These are phyloP conservation scores for Piedraia hortae DNA, from an alignment of 2,329 filamentous ascomycete genomes.

Conservation along the genomic window DNA sequence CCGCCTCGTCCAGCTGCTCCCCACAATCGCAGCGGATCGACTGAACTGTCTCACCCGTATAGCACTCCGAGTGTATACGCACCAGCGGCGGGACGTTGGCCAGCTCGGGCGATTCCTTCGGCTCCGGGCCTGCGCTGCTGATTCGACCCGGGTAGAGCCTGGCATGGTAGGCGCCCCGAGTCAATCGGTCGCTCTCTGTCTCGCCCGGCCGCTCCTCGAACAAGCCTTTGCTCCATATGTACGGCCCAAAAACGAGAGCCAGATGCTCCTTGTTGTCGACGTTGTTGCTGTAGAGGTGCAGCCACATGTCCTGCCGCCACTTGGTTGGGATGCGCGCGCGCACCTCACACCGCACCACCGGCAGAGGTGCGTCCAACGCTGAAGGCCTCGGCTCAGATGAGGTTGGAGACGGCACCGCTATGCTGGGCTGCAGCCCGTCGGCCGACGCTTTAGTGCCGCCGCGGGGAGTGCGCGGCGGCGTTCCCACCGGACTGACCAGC, in stretches of 20 bases:
- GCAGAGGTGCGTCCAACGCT: constrained; percentile 45
- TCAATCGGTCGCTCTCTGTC: constrained; percentile 76
- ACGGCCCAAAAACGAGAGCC: constrained; percentile 80
- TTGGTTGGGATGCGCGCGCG: constrained; percentile 86
- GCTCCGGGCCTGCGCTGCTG: constrained; percentile 24
- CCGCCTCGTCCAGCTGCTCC: constrained; percentile 90
- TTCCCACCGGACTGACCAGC: constrained; percentile 21
- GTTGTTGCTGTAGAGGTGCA: constrained; percentile 82
- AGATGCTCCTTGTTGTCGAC: constrained; percentile 88
- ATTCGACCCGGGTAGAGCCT: constrained; percentile 64
- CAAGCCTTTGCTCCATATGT: constrained; percentile 45
- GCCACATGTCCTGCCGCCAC: constrained; percentile 78
- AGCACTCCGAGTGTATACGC: constrained; percentile 91
- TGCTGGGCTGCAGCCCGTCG: constrained; percentile 18
- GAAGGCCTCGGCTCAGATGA: constrained; percentile 26
- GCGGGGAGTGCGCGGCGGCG: constrained; percentile 11
- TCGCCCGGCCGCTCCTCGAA: constrained; percentile 48
- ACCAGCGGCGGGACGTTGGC: constrained; percentile 37
- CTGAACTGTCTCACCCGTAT: constrained; percentile 96
- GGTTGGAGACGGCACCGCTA: constrained; percentile 7
- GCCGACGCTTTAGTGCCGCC: constrained; percentile 8
- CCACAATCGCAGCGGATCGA: constrained; percentile 93
- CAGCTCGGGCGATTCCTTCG: constrained; percentile 5
- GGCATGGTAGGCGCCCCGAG: constrained; percentile 75
- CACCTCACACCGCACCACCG: constrained; percentile 76